A percentile compares a stretch with the other conserved stretches of the same genome.
Evolutionary conservation across 148 eudicot genomes (phyloP).

Genomic region (Rhododendron ferrugineum): DNA sequence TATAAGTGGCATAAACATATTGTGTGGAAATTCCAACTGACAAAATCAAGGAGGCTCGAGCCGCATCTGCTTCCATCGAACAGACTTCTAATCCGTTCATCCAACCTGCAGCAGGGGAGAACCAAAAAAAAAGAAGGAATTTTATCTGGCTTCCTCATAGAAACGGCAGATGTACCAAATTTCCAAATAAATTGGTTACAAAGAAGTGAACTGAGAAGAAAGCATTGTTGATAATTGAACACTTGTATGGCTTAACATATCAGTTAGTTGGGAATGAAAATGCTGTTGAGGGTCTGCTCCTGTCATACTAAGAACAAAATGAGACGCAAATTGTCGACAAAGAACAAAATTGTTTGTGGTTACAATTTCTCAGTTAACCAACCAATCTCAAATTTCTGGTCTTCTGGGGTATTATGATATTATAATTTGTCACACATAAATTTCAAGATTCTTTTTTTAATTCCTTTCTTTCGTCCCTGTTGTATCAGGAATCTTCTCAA

Average conservation of each 20-base stretch:
- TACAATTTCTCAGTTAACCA: neutral
- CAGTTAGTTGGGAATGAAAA: neutral
- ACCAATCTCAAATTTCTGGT: neutral
- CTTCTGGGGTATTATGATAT: neutral
- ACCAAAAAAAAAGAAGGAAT: neutral
- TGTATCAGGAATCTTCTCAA: neutral
- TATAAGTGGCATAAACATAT: conserved; percentile 72
- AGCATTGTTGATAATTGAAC: neutral
- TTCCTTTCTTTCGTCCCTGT: neutral
- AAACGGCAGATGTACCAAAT: neutral
- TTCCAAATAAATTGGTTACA: neutral
- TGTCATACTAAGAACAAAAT: neutral
- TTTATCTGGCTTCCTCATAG: neutral
- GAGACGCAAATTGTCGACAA: neutral
- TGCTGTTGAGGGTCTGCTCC: neutral
- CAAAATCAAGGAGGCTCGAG: conserved; percentile 46
- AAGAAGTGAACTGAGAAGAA: neutral
- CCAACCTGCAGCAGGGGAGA: conserved; percentile 59
- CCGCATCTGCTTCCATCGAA: conserved; percentile 74
- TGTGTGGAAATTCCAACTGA: conserved; percentile 83
- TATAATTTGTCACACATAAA: neutral
- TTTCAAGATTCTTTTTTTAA: neutral
- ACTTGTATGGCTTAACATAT: neutral
- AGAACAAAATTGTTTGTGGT: neutral
- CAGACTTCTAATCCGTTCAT: conserved; percentile 96